Percentiles rank a stretch among this genome's conserved stretches.
Evolutionary conservation across 805 yeast species (phyloP).

Genomic region (Kodamaea kakaduensis): DNA sequence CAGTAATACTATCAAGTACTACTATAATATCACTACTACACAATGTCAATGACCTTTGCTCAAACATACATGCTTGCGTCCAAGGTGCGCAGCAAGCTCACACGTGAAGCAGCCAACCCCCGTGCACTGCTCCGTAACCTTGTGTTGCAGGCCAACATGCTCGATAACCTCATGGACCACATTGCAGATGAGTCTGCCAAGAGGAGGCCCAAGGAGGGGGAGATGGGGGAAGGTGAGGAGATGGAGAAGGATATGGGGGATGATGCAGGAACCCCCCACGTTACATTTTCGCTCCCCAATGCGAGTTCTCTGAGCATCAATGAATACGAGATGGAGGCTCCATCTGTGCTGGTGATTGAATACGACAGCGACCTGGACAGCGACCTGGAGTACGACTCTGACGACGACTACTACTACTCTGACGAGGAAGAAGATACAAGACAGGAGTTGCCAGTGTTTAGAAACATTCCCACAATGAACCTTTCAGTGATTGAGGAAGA

Average conservation of each 20-base stretch:
- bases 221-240: constrained; percentile 1
- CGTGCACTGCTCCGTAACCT: constrained; percentile 55
- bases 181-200: constrained; percentile 31
- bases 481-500: constrained; percentile 13
- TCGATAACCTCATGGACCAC: constrained; percentile 60
- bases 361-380: constrained; percentile 17
- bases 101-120: constrained; percentile 55
- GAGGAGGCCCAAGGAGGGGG: constrained; percentile 12
- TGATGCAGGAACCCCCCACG: constrained; percentile 11
- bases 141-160: constrained; percentile 68
- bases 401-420: constrained; percentile 18
- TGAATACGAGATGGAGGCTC: constrained; percentile 37
- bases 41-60: constrained; percentile 30
- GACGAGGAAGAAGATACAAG: constrained; percentile 13
- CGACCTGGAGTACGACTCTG: constrained; percentile 12
- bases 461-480: constrained; percentile 19
- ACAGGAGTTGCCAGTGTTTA: constrained; percentile 7
- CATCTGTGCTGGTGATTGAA: constrained; percentile 25
- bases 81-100: constrained; percentile 59
- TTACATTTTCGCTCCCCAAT: constrained; percentile 10
- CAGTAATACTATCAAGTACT: not conserved
- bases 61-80: constrained; percentile 61
- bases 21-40: not conserved
- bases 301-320: constrained; percentile 30
- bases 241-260: constrained; percentile 11